These are phyloP conservation scores for Talaromyces pinophilus DNA, from an alignment of 2,329 filamentous ascomycete genomes.

Conservation along the genomic window DNA sequence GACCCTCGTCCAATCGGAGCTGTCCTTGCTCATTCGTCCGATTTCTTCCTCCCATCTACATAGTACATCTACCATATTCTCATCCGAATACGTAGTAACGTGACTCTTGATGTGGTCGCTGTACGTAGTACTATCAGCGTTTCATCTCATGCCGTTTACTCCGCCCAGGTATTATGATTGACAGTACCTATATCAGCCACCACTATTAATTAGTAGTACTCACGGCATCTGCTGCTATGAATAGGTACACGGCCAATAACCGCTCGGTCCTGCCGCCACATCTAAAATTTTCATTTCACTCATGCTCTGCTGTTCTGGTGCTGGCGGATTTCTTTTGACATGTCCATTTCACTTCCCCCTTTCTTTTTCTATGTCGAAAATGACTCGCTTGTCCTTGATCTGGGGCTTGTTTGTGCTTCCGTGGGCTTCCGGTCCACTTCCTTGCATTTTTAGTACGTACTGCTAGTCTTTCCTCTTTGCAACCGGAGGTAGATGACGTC, in stretches of 20 bases:
- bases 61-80: neutral
- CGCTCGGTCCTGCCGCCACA: neutral
- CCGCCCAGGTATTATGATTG: neutral
- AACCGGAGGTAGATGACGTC: neutral
- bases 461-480: neutral
- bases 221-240: neutral
- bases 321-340: no score
- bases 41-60: neutral
- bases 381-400: neutral
- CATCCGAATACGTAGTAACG: neutral
- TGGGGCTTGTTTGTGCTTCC: neutral
- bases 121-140: neutral
- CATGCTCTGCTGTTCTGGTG: neutral
- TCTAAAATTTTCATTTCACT: neutral
- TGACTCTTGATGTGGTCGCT: neutral
- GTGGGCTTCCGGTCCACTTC: neutral
- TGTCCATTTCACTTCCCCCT: no score
- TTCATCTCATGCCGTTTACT: neutral
- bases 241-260: constrained; percentile 1
- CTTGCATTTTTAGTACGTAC: neutral
- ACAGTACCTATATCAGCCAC: constrained; percentile 2
- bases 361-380: no score
- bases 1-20: neutral
- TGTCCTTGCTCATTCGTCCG: neutral
- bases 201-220: neutral